Base-by-base conservation (phyloP, 202 grass and related monocot genomes). In the Brachypodium distachyon region DNA sequence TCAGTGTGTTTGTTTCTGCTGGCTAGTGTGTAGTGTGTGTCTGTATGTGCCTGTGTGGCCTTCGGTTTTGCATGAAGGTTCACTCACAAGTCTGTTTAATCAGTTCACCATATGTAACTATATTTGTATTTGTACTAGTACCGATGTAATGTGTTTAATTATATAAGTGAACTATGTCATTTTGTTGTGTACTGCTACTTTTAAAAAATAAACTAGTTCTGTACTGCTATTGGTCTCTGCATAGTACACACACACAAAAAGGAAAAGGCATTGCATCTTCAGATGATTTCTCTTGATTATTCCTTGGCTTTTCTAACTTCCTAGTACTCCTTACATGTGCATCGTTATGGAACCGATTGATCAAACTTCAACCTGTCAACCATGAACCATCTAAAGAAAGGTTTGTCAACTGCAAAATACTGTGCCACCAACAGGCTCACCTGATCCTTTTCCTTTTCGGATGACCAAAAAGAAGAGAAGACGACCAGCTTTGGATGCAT, bases 21-120 rank as follows among this genome's bases (percentile, higher is more conserved):
- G 18, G 14, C 17, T 27, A 3, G 29, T 43, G n/a, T n/a, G n/a
- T n/a, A n/a, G n/a, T n/a, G n/a, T n/a, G n/a, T n/a, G 5, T 40
- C 9, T 6, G 58, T 49, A 42, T 61, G 74, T 61, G 38, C 57
- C 21, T 66, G 61, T 42, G 27, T 36, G 85, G 67, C 85, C 74
- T 83, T 82, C 48, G 26, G 85, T 87, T 87, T 87, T 87, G 74
- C 57, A 67, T 73, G 79, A 60, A 83, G 85, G 67, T 59, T n/a
- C 48, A 22, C 50, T 41, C 16, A 59, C 71, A 17, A 46, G 46
- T 49, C 1, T 17, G 28, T 7, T 19, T 17, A 44, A 18, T 19
- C 12, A 8, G 60, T 47, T 38, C 12, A 31, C 26, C 7, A 49
- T 50, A 38, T 49, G 22, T 21, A 41, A 75, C 57, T 80, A n/a